Conservation (phyloP, 176 grass and related monocot species). For the Carex myosuroides region DNA sequence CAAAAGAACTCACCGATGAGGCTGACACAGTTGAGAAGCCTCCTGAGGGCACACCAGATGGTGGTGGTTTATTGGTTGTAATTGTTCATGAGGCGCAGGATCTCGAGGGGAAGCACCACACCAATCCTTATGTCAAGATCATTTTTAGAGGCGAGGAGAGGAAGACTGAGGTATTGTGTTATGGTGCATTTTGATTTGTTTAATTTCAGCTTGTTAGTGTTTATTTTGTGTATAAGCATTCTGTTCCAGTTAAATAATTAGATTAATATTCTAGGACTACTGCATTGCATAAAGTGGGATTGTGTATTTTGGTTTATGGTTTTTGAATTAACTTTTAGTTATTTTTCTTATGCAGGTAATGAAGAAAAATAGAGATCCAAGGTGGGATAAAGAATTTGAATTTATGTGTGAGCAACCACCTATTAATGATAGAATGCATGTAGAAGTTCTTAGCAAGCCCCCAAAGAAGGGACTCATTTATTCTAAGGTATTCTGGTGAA, state of each 20-base stretch:
- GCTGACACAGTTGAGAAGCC: constrained; percentile 39
- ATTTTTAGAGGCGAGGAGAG: constrained; percentile 73
- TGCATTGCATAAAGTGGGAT: not conserved
- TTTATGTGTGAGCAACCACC: constrained; percentile 88
- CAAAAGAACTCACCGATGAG: constrained; percentile 30
- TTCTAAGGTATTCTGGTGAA: constrained; percentile 60
- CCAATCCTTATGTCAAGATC: constrained; percentile 74
- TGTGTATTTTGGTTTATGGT: not conserved
- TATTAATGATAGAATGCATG: constrained; percentile 67
- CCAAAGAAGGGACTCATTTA: constrained; percentile 58
- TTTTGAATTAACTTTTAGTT: not conserved
- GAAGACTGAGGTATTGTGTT: constrained; percentile 74
- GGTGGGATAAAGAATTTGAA: constrained; percentile 73
- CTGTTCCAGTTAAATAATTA: not conserved
- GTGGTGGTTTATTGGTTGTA: constrained; percentile 72
- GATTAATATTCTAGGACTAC: not conserved
- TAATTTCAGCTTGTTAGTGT: too few species aligned
- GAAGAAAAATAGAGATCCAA: constrained; percentile 92
- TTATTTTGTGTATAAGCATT: not conserved
- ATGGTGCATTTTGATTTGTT: not conserved
- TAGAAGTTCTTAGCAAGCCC: constrained; percentile 77
- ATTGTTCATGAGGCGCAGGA: constrained; percentile 80
- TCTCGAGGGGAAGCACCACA: constrained; percentile 92
- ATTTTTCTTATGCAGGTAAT: constrained; percentile 38
- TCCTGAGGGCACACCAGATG: constrained; percentile 57